Percentiles rank a stretch among this genome's conserved stretches.
phyloP scores from a whole-genome alignment of 1,284 basidiomycete genomes.

The Austroboletus olivaceoglutinosus region DNA sequence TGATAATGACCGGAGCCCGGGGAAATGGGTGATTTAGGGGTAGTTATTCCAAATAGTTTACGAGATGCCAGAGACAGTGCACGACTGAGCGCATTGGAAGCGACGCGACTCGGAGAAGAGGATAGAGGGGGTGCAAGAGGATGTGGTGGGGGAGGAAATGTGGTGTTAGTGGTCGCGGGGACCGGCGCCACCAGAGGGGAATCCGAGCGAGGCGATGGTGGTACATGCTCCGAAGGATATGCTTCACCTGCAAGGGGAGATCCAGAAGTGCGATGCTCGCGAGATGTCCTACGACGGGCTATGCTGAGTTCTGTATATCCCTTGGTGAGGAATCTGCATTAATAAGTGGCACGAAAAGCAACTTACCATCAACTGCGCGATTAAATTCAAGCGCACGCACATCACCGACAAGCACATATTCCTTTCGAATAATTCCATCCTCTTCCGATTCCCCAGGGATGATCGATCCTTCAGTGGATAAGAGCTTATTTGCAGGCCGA shows the following conservation, averaged over 20 bases:
- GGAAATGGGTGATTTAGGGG: constrained; percentile 39
- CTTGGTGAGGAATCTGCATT: constrained; percentile 8
- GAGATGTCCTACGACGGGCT: constrained; percentile 55
- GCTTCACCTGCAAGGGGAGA: constrained; percentile 47
- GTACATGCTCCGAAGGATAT: constrained; percentile 28
- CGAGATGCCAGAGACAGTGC: constrained; percentile 89
- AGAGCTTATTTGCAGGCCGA: constrained; percentile 27
- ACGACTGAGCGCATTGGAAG: constrained; percentile 76
- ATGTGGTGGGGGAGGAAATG: constrained; percentile 64
- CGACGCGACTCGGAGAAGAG: constrained; percentile 61
- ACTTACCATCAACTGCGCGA: constrained; percentile 70
- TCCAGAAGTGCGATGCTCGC: constrained; percentile 44
- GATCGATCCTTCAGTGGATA: constrained; percentile 62
- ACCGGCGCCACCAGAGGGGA: constrained; percentile 27
- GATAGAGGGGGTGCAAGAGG: constrained; percentile 49
- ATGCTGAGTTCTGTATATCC: constrained; percentile 56
- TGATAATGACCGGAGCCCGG: constrained; percentile 38
- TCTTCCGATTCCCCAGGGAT: constrained; percentile 83
- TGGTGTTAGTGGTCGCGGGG: constrained; percentile 39
- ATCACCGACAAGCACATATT: constrained; percentile 79
- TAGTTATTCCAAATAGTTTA: constrained; percentile 76
- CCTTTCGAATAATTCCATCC: constrained; percentile 67
- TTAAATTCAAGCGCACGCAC: constrained; percentile 74
- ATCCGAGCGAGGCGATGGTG: constrained; percentile 20
- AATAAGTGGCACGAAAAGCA: background rate